Evolutionary conservation across 768 basidiomycete genomes (phyloP).

Genomic region (Mycena vitilis): DNA sequence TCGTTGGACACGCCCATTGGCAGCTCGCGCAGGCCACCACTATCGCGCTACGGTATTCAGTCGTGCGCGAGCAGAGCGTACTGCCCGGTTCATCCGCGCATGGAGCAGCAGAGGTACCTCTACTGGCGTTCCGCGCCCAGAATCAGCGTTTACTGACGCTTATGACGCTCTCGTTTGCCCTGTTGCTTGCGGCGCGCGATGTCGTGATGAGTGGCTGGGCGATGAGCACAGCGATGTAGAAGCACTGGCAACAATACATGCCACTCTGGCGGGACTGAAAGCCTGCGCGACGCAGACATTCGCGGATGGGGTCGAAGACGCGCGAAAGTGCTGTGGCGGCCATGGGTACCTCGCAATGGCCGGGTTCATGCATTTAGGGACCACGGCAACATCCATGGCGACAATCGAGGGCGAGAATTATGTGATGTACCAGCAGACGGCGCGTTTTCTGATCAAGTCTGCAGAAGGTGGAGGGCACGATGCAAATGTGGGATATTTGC

Average conservation of each 20-base stretch:
- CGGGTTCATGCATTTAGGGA: conserved; percentile 38
- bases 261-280: conserved; percentile 38
- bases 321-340: conserved; percentile 42
- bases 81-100: conserved; percentile 28
- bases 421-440: conserved; percentile 45
- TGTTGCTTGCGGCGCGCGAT: conserved; percentile 36
- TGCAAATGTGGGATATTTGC: conserved; percentile 26
- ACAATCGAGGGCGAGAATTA: conserved; percentile 44
- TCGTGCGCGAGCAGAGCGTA: conserved; percentile 43
- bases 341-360: conserved; percentile 42
- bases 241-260: conserved; percentile 34
- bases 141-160: conserved; percentile 37
- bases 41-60: conserved; percentile 43
- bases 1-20: conserved; percentile 35
- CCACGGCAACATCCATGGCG: conserved; percentile 34
- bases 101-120: conserved; percentile 27
- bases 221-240: neutral
- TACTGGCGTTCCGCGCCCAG: conserved; percentile 41
- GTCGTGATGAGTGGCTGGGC: conserved; percentile 29
- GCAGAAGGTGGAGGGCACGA: conserved; percentile 13
- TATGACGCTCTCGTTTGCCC: conserved; percentile 38
- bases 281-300: conserved; percentile 39
- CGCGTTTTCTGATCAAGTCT: conserved; percentile 41
- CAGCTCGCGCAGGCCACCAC: conserved; percentile 42
- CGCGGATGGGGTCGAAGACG: conserved; percentile 42